Percentiles rank a stretch among this genome's conserved stretches.
Evolutionary conservation across 805 yeast genomes (phyloP).

Genomic region (Starmerella apicola): DNA sequence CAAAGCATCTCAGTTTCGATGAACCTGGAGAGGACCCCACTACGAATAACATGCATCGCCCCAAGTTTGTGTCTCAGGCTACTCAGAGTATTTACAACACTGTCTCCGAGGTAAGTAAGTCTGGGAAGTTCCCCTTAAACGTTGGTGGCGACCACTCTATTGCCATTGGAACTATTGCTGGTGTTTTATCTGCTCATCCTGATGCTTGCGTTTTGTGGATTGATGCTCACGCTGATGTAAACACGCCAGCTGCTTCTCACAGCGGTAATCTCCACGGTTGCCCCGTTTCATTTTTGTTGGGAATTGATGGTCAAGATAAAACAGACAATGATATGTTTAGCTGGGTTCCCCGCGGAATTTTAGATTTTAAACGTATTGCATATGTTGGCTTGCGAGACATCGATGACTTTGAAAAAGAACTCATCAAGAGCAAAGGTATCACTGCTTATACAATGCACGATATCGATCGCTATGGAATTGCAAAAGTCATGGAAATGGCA

Average conservation of each 20-base stretch:
- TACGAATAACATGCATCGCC: slow-evolving; percentile 49
- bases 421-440: slow-evolving; percentile 57
- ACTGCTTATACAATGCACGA: slow-evolving; percentile 92
- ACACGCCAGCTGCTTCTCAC: slow-evolving; percentile 69
- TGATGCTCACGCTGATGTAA: slow-evolving; percentile 96
- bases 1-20: slow-evolving; percentile 25
- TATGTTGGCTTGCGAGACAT: slow-evolving; percentile 93
- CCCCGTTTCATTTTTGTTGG: slow-evolving; percentile 84
- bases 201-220: slow-evolving; percentile 89
- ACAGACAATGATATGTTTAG: slow-evolving; percentile 57
- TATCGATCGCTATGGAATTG: slow-evolving; percentile 86
- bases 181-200: slow-evolving; percentile 64
- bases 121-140: slow-evolving; percentile 57
- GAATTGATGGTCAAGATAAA: slow-evolving; percentile 51
- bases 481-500: slow-evolving; percentile 85
- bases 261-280: slow-evolving; percentile 95
- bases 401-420: slow-evolving; percentile 70
- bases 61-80: slow-evolving; percentile 65
- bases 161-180: slow-evolving; percentile 86
- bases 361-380: slow-evolving; percentile 61
- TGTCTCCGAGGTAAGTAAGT: slow-evolving; percentile 39
- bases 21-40: slow-evolving; percentile 38
- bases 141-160: slow-evolving; percentile 96
- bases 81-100: slow-evolving; percentile 50
- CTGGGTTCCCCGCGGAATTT: slow-evolving; percentile 60